phyloP scores from a whole-genome alignment of 2,329 filamentous ascomycete genomes.

The Cercospora sesami region DNA sequence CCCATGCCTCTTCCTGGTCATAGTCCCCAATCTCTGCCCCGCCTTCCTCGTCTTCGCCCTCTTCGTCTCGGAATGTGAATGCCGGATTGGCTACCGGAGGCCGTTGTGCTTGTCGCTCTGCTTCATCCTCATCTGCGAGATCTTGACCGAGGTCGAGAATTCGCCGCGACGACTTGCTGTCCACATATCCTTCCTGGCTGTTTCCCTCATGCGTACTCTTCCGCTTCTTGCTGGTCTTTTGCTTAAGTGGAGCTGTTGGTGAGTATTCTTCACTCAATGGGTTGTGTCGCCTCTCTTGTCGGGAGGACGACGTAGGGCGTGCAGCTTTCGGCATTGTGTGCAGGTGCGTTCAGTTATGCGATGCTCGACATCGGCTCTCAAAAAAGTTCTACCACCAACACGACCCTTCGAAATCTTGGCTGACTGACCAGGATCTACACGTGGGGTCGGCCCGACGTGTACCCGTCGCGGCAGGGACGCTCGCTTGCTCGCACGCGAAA shows the following conservation, averaged over 20 bases:
- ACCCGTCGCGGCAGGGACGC: slow-evolving; percentile 9
- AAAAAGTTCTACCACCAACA: slow-evolving; percentile 11
- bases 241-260: slow-evolving; percentile 69
- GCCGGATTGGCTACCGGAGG: slow-evolving; percentile 57
- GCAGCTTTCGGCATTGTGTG: slow-evolving; percentile 71
- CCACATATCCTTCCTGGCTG: slow-evolving; percentile 69
- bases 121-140: slow-evolving; percentile 76
- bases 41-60: slow-evolving; percentile 45
- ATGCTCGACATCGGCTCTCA: neutral
- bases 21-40: slow-evolving; percentile 57
- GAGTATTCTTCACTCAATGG: slow-evolving; percentile 86
- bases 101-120: slow-evolving; percentile 48
- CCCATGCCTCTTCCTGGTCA: slow-evolving; percentile 64
- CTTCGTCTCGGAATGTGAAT: slow-evolving; percentile 76
- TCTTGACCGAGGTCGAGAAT: slow-evolving; percentile 90
- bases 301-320: slow-evolving; percentile 52
- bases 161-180: slow-evolving; percentile 81
- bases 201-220: slow-evolving; percentile 59
- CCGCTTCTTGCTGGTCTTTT: slow-evolving; percentile 63
- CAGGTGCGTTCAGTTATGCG: neutral
- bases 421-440: slow-evolving; percentile 7
- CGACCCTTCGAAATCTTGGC: slow-evolving; percentile 2
- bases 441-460: slow-evolving; percentile 12
- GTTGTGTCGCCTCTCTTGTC: slow-evolving; percentile 73
- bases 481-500: slow-evolving; percentile 1